These are phyloP conservation scores for Xylaria hypoxylon DNA, from an alignment of 2,329 filamentous ascomycete genomes.

Conservation along the genomic window DNA sequence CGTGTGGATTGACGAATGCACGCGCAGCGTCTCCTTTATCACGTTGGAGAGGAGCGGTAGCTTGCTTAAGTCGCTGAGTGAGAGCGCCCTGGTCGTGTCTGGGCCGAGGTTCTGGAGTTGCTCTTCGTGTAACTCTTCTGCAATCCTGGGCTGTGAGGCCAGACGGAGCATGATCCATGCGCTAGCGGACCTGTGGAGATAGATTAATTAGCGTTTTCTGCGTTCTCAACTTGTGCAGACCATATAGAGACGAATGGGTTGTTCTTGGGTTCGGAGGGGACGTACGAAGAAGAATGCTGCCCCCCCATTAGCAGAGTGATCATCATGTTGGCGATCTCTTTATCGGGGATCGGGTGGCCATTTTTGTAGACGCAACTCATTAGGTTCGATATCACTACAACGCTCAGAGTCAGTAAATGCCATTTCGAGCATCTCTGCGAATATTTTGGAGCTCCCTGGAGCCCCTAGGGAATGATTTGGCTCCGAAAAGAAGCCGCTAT, in stretches of 20 bases:
- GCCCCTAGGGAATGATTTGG: not conserved
- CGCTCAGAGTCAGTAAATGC: not conserved
- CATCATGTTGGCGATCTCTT: slow-evolving; percentile 87
- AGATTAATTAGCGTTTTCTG: not conserved
- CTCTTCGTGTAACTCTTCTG: slow-evolving; percentile 77
- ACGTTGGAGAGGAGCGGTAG: slow-evolving; percentile 72
- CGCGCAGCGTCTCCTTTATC: slow-evolving; percentile 78
- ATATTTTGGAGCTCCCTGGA: not conserved
- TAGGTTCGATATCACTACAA: slow-evolving; percentile 77
- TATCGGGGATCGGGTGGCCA: slow-evolving; percentile 74
- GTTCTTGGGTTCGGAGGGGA: not conserved
- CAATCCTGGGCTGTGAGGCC: slow-evolving; percentile 75
- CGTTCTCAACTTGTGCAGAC: not conserved
- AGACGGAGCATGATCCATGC: slow-evolving; percentile 82
- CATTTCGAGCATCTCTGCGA: not conserved
- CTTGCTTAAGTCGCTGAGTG: slow-evolving; percentile 68
- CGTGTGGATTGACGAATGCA: slow-evolving; percentile 79
- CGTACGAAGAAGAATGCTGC: slow-evolving; percentile 77
- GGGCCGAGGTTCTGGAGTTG: slow-evolving; percentile 68
- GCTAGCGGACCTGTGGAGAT: slow-evolving; percentile 65
- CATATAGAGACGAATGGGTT: too few relatives aligned
- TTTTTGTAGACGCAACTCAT: slow-evolving; percentile 83
- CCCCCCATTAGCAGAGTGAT: slow-evolving; percentile 87
- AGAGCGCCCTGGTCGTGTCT: slow-evolving; percentile 54
- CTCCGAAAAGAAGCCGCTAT: too few relatives aligned